Base-by-base conservation (phyloP, 495 filamentous ascomycete genomes). In the Hypoxylon lienhwacheense region DNA sequence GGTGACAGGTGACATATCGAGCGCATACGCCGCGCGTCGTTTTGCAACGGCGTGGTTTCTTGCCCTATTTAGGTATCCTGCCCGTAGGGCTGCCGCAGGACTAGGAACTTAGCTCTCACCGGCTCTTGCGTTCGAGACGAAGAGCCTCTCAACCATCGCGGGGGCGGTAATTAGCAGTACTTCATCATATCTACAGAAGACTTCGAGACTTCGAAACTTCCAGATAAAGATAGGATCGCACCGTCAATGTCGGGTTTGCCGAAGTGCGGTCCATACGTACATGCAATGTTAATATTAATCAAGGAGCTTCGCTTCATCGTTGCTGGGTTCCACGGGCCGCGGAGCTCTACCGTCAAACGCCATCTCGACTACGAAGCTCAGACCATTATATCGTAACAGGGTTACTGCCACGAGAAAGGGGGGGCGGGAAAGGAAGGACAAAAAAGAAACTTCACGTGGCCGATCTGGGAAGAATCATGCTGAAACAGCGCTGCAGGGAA, bases 31-130 rank as follows among this genome's bases (percentile, higher is more conserved):
- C 50, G 51, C 58, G 51, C 58, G 58, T 50, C 50, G 21, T 42
- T 44, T 20, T 59, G 47, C 42, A 51, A 51, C 55, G 42, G 47
- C 55, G 34, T 35, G 43, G 21, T 43, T 43, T 15, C 49, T 48
- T 59, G 36, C 45, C 51, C 46, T 28, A 29, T 61, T 55, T 46
- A 42, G 58, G 47, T 34, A 55, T 46, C 10, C 40, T 55, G 46
- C n/a, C 51, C 58, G 58, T 61, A 61, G 50, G 58, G 58, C 58
- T 61, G 57, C 24, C 45, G 45, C 49, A 44, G 45, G 20, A 41
- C 51, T 28, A 55, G 40, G 26, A 2, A 33, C 21, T 12, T 50
- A 42, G 46, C 34, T 61, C 34, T 61, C 45, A 40, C 57, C 46
- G 44, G 49, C 44, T 31, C 5, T 32, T 26, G 17, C 7, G 39